A percentile compares a stretch with the other conserved stretches of the same genome.
Conservation (phyloP, 352 stramenopile genomes). For the Blastocystis sp. region DNA sequence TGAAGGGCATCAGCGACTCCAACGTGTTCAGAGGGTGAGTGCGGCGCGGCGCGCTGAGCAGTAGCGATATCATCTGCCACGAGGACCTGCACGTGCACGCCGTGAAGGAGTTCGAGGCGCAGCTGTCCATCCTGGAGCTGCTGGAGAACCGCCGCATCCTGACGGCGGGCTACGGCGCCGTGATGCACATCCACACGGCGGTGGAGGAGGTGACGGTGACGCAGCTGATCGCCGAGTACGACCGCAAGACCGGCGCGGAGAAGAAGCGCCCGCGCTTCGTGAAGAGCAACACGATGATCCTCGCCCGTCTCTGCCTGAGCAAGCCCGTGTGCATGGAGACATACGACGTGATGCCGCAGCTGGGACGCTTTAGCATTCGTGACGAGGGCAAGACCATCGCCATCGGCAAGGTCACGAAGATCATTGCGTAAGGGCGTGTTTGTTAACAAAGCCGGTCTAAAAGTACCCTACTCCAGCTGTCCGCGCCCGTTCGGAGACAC, state of each 20-base stretch:
- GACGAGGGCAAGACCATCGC: constrained; percentile 97
- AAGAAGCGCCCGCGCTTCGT: constrained; percentile 82
- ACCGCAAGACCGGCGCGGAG: constrained; percentile 71
- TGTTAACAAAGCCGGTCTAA: constrained; percentile 59
- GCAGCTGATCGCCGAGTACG: constrained; percentile 81
- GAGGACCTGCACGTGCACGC: constrained; percentile 74
- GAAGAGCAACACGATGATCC: constrained; percentile 87
- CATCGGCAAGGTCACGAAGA: constrained; percentile 93
- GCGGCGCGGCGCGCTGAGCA: constrained; percentile 52
- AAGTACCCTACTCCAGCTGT: constrained; percentile 38
- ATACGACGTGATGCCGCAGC: constrained; percentile 88
- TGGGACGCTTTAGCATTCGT: constrained; percentile 93
- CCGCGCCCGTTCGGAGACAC: constrained; percentile 67
- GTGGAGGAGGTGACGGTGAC: constrained; percentile 89
- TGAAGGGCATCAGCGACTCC: constrained; percentile 82
- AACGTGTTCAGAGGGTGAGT: constrained; percentile 79
- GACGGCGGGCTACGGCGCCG: constrained; percentile 88
- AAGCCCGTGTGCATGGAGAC: constrained; percentile 89
- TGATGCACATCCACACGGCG: constrained; percentile 93
- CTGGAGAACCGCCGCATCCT: constrained; percentile 92
- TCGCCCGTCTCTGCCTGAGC: constrained; percentile 87
- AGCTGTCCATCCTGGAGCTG: constrained; percentile 91
- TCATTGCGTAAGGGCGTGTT: constrained; percentile 76
- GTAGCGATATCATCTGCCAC: constrained; percentile 74
- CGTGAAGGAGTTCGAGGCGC: constrained; percentile 80